Percentiles rank a stretch among this genome's conserved stretches.
phyloP scores from a whole-genome alignment of 345 rosid genomes.

The Iberis pinnata region DNA sequence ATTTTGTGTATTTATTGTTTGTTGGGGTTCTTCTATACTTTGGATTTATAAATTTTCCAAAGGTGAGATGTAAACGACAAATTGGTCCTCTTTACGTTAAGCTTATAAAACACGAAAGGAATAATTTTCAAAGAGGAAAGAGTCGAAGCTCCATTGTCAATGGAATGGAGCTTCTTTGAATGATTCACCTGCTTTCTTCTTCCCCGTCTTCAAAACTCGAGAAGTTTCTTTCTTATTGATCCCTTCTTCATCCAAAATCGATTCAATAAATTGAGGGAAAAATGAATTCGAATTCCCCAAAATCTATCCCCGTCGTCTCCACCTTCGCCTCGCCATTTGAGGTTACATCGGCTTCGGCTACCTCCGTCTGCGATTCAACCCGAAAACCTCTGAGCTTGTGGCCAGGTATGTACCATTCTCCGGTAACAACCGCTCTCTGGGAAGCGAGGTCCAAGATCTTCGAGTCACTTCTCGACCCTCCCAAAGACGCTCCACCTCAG shows the following conservation, averaged over 20 bases:
- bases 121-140: not conserved
- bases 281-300: constrained; percentile 38
- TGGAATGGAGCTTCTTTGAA: constrained; percentile 14
- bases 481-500: constrained; percentile 78
- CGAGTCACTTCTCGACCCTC: constrained; percentile 69
- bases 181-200: constrained; percentile 20
- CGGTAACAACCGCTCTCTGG: constrained; percentile 76
- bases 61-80: too few relatives aligned
- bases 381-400: constrained; percentile 71
- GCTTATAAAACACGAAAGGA: not conserved
- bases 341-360: constrained; percentile 9
- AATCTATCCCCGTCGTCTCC: constrained; percentile 53
- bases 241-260: constrained; percentile 7
- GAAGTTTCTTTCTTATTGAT: constrained; percentile 1
- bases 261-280: not conserved
- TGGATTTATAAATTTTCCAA: too few relatives aligned
- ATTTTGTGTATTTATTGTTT: too few relatives aligned
- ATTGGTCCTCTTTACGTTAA: too few relatives aligned
- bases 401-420: constrained; percentile 91
- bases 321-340: constrained; percentile 46
- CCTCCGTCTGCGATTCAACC: constrained; percentile 22
- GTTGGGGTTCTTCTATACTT: too few relatives aligned
- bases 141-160: constrained; percentile 13
- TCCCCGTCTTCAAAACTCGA: not conserved
- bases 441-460: constrained; percentile 66